Conservation (phyloP, 2,329 filamentous ascomycete genomes). For the Fusarium sp. region DNA sequence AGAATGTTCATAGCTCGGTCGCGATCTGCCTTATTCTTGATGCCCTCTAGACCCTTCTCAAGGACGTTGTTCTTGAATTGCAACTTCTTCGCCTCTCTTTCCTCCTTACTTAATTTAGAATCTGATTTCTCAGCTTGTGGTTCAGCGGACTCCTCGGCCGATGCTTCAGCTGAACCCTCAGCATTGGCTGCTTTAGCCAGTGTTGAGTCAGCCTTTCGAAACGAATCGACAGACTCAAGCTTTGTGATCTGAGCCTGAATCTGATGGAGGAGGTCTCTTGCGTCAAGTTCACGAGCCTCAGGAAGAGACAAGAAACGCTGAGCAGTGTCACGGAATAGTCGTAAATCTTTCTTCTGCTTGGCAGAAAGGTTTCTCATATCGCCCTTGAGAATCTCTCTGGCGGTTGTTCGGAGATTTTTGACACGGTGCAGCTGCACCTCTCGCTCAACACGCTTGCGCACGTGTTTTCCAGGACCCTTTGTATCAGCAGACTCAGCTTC, state of each 20-base stretch:
- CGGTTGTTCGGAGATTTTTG: slow-evolving; percentile 44
- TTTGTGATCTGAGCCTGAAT: slow-evolving; percentile 48
- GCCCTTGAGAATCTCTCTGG: slow-evolving; percentile 50
- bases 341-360: slow-evolving; percentile 79
- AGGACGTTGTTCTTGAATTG: slow-evolving; percentile 46
- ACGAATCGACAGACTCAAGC: slow-evolving; percentile 45
- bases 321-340: slow-evolving; percentile 74
- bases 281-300: slow-evolving; percentile 44
- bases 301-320: slow-evolving; percentile 64
- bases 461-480: slow-evolving; percentile 21
- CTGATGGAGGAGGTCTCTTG: slow-evolving; percentile 45
- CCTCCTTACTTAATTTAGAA: slow-evolving; percentile 24
- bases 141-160: slow-evolving; percentile 16
- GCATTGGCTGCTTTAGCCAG: background rate
- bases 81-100: slow-evolving; percentile 31
- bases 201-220: slow-evolving; percentile 43
- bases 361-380: slow-evolving; percentile 65
- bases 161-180: background rate
- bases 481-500: slow-evolving; percentile 28
- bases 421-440: slow-evolving; percentile 39
- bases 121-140: slow-evolving; percentile 9
- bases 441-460: slow-evolving; percentile 34
- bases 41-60: slow-evolving; percentile 48
- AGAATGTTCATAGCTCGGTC: slow-evolving; percentile 46
- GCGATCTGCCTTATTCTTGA: slow-evolving; percentile 46